phyloP scores from a whole-genome alignment of 805 yeast genomes.

The Millerago galiae region DNA sequence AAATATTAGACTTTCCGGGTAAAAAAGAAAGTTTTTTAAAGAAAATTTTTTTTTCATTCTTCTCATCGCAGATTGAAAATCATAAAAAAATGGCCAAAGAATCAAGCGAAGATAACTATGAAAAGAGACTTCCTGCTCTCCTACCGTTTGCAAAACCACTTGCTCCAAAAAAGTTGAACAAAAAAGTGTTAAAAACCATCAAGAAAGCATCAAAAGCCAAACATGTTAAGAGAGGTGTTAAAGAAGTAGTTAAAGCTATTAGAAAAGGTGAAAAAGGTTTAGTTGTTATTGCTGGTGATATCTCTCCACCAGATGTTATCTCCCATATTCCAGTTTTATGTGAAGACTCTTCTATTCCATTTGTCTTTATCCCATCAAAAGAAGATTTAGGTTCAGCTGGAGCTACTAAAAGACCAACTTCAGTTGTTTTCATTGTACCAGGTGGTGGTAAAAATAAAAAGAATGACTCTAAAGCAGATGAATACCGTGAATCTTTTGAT shows the following conservation, averaged over 20 bases:
- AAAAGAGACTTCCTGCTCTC: conserved; percentile 81
- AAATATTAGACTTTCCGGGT: background rate
- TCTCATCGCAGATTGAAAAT: conserved; percentile 7
- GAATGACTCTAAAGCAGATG: conserved; percentile 63
- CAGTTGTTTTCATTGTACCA: conserved; percentile 95
- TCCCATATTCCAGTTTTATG: conserved; percentile 96
- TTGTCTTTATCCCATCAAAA: conserved; percentile 89
- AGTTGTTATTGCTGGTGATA: conserved; percentile 95
- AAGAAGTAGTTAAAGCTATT: conserved; percentile 95
- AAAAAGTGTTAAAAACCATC: conserved; percentile 90
- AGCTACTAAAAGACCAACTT: conserved; percentile 98
- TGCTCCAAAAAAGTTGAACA: conserved; percentile 93
- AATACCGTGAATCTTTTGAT: conserved; percentile 87
- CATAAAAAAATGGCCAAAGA: conserved; percentile 36
- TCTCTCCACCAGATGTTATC: conserved; percentile 94
- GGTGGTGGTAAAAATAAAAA: conserved; percentile 85
- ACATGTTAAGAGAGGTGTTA: conserved; percentile 97
- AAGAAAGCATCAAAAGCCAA: conserved; percentile 98
- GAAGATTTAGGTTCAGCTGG: conserved; percentile 99
- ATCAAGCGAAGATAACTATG: conserved; percentile 68
- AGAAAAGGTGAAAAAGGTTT: conserved; percentile 98
- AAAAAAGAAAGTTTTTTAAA: conserved; percentile 2
- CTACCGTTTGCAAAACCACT: conserved; percentile 91
- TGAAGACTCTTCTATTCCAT: conserved; percentile 91
- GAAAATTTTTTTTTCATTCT: conserved; percentile 2